Conservation (phyloP, 148 eudicot species). For the Cornus controversa region DNA sequence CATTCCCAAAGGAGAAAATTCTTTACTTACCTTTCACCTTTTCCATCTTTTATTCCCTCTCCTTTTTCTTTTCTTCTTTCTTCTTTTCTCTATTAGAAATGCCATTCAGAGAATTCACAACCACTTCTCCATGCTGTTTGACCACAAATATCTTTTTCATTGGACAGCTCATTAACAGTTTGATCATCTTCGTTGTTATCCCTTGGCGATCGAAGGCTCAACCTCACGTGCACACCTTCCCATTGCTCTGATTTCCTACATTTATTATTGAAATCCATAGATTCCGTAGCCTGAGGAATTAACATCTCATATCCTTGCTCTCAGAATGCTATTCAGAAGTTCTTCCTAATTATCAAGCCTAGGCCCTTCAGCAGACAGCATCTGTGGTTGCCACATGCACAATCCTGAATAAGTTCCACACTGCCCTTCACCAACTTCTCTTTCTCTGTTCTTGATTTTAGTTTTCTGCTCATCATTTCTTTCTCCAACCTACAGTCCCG, state of each 20-base stretch:
- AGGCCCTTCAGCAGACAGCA: conserved; percentile 48
- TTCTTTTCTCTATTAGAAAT: conserved; percentile 8
- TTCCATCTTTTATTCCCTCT: too few species aligned
- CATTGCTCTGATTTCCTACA: conserved; percentile 51
- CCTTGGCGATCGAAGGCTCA: conserved; percentile 36
- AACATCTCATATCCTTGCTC: conserved; percentile 34
- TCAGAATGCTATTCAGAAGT: conserved; percentile 50
- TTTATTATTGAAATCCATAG: conserved; percentile 31
- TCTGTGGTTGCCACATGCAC: conserved; percentile 6
- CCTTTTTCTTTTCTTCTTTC: too few species aligned
- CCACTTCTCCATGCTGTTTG: conserved; percentile 9
- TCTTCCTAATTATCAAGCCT: conserved; percentile 46
- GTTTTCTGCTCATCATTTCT: conserved; percentile 82
- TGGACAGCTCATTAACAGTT: conserved; percentile 16
- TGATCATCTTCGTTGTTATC: conserved; percentile 26
- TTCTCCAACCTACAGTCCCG: conserved; percentile 65
- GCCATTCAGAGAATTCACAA: conserved; percentile 4
- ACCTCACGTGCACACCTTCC: conserved; percentile 68
- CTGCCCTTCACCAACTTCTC: conserved; percentile 48
- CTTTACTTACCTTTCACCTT: too few species aligned
- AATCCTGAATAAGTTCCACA: conserved; percentile 58
- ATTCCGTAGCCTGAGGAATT: background rate
- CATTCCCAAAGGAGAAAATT: too few species aligned
- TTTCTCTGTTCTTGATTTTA: conserved; percentile 52
- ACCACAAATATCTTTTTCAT: conserved; percentile 17